These are phyloP conservation scores for Volvariella volvacea DNA, from an alignment of 1,284 basidiomycete species.

Conservation along the genomic window DNA sequence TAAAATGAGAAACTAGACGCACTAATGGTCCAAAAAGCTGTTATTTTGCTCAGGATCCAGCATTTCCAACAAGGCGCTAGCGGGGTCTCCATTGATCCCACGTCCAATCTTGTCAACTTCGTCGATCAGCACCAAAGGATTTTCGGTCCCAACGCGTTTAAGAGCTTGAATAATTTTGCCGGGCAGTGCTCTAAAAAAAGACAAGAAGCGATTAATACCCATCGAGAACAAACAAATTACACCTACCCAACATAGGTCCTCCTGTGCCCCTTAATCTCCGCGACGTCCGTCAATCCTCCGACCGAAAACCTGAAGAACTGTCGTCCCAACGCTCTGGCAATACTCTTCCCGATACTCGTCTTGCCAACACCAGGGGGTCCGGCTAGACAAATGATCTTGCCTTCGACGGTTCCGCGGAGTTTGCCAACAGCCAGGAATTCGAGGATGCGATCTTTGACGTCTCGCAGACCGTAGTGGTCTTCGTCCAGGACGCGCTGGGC, in stretches of 20 bases:
- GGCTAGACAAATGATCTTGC: constrained; percentile 96
- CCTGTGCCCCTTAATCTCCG: constrained; percentile 98
- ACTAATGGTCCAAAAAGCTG: constrained; percentile 96
- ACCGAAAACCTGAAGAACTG: constrained; percentile 97
- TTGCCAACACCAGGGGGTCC: constrained; percentile 98
- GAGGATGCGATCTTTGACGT: constrained; percentile 95
- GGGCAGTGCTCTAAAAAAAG: constrained; percentile 68
- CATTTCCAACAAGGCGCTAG: constrained; percentile 94
- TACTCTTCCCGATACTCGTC: constrained; percentile 93
- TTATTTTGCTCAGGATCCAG: constrained; percentile 97
- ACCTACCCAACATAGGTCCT: constrained; percentile 90
- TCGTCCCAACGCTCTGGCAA: constrained; percentile 78
- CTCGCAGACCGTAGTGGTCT: constrained; percentile 94
- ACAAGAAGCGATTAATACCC: constrained; percentile 4
- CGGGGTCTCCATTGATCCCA: constrained; percentile 93
- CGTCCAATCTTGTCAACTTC: constrained; percentile 99
- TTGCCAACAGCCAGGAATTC: constrained; percentile 99
- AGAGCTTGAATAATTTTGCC: constrained; percentile 98
- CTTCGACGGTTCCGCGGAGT: constrained; percentile 89
- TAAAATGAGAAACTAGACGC: constrained; percentile 21
- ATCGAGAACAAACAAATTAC: constrained; percentile 4
- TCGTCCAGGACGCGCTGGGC: constrained; percentile 87
- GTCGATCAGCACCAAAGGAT: constrained; percentile 94
- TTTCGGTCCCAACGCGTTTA: constrained; percentile 95
- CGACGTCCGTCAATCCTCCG: constrained; percentile 94